Conservation (phyloP, 371 early-diverging fungal species). For the Fennellomyces sp. region DNA sequence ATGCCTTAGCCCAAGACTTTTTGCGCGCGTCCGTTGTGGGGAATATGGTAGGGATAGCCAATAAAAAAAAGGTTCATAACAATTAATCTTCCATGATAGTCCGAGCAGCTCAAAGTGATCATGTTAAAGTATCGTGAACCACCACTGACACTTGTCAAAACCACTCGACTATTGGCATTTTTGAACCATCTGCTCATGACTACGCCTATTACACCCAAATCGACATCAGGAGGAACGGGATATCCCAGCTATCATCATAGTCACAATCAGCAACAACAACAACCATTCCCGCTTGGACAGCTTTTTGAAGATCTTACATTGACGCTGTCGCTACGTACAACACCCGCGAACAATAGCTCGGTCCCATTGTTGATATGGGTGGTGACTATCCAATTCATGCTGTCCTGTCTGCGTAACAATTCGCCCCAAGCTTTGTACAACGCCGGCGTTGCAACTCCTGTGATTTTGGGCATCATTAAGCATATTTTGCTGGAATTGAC, state of each 20-base stretch:
- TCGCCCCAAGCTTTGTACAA: slow-evolving; percentile 29
- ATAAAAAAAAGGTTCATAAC: background rate
- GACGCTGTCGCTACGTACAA: slow-evolving; percentile 28
- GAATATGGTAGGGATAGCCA: slow-evolving; percentile 16
- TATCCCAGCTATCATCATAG: background rate
- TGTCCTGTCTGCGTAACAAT: slow-evolving; percentile 40
- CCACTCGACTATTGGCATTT: slow-evolving; percentile 43
- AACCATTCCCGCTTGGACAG: slow-evolving; percentile 37
- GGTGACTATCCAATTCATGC: slow-evolving; percentile 43
- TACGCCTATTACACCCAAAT: slow-evolving; percentile 26
- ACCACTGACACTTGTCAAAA: slow-evolving; percentile 40
- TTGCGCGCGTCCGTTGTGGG: slow-evolving; percentile 36
- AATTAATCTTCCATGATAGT: slow-evolving; percentile 19
- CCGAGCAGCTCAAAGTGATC: slow-evolving; percentile 43
- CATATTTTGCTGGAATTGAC: slow-evolving; percentile 46
- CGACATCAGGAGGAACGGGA: background rate
- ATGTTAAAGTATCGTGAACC: slow-evolving; percentile 46
- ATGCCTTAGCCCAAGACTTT: slow-evolving; percentile 37
- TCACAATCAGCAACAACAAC: background rate
- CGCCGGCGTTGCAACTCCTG: slow-evolving; percentile 39
- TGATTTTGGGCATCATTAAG: slow-evolving; percentile 42
- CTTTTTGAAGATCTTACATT: slow-evolving; percentile 42
- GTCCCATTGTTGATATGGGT: slow-evolving; percentile 35
- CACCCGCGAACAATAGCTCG: slow-evolving; percentile 10
- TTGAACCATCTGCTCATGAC: slow-evolving; percentile 36